Conservation (phyloP, 768 basidiomycete species). For the Boletus sensibilis region DNA sequence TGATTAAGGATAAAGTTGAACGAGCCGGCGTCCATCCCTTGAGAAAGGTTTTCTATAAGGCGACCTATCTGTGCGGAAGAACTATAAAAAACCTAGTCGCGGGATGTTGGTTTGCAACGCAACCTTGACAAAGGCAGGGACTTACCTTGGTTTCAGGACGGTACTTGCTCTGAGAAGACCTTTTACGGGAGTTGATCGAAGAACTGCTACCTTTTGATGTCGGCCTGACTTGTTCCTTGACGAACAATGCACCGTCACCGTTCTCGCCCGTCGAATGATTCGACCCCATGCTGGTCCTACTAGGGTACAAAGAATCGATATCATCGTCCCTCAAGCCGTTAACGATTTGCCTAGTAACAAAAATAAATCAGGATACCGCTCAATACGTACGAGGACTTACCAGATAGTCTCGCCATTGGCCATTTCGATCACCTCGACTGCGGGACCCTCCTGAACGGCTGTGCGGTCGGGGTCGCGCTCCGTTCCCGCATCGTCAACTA, state of each 20-base stretch:
- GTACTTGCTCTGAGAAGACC: conserved; percentile 48
- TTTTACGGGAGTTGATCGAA: conserved; percentile 63
- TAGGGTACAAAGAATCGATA: conserved; percentile 62
- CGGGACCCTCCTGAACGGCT: conserved; percentile 48
- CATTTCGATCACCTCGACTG: conserved; percentile 76
- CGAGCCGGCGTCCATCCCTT: conserved; percentile 77
- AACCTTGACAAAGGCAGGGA: conserved; percentile 13
- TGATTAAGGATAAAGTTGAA: conserved; percentile 67
- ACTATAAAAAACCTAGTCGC: conserved; percentile 36
- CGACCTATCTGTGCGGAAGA: conserved; percentile 77
- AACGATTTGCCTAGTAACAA: conserved; percentile 61
- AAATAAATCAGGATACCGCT: not conserved
- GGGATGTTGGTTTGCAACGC: conserved; percentile 8
- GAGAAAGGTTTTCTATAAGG: conserved; percentile 79
- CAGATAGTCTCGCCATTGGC: conserved; percentile 89
- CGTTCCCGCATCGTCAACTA: conserved; percentile 35
- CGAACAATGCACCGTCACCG: conserved; percentile 56
- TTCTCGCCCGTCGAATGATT: conserved; percentile 59
- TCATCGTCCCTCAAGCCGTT: conserved; percentile 81
- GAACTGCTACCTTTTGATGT: conserved; percentile 63
- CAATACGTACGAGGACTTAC: conserved; percentile 41
- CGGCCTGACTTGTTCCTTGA: conserved; percentile 72
- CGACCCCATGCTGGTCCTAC: conserved; percentile 70
- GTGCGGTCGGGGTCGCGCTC: conserved; percentile 23
- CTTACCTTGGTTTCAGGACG: conserved; percentile 84